These are phyloP conservation scores for Arthrobotrys iridis DNA, from an alignment of 2,329 filamentous ascomycete genomes.

Conservation along the genomic window DNA sequence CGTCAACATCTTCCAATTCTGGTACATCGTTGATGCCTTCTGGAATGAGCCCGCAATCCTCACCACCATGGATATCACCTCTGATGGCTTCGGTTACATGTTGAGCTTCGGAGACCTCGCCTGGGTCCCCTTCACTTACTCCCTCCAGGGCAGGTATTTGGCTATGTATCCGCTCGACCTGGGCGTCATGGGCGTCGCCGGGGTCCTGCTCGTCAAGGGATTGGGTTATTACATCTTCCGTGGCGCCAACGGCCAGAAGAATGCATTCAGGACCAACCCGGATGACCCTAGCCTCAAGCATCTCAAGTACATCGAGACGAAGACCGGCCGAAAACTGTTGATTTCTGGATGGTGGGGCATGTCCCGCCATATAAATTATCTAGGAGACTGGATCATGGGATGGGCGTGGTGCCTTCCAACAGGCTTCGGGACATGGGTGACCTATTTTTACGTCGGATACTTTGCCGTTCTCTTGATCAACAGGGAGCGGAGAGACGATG, in stretches of 20 bases:
- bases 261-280: conserved; percentile 88
- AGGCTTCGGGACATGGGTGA: conserved; percentile 86
- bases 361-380: conserved; percentile 92
- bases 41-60: conserved; percentile 89
- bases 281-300: conserved; percentile 80
- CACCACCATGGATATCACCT: conserved; percentile 93
- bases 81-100: conserved; percentile 96
- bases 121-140: conserved; percentile 93
- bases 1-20: conserved; percentile 77
- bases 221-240: conserved; percentile 92
- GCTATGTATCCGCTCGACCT: conserved; percentile 83
- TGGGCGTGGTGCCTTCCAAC: conserved; percentile 92
- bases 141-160: conserved; percentile 83
- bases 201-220: conserved; percentile 73
- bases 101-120: conserved; percentile 89
- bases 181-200: conserved; percentile 72
- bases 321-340: conserved; percentile 80
- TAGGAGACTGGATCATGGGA: conserved; percentile 92
- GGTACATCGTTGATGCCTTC: conserved; percentile 85
- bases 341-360: conserved; percentile 92
- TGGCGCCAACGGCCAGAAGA: conserved; percentile 93
- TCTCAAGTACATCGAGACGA: conserved; percentile 86
- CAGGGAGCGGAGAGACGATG: conserved; percentile 85
- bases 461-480: conserved; percentile 88
- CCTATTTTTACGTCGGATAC: conserved; percentile 94